These are phyloP conservation scores for Candida coquimbonensis DNA, from an alignment of 805 yeast genomes.

Conservation along the genomic window DNA sequence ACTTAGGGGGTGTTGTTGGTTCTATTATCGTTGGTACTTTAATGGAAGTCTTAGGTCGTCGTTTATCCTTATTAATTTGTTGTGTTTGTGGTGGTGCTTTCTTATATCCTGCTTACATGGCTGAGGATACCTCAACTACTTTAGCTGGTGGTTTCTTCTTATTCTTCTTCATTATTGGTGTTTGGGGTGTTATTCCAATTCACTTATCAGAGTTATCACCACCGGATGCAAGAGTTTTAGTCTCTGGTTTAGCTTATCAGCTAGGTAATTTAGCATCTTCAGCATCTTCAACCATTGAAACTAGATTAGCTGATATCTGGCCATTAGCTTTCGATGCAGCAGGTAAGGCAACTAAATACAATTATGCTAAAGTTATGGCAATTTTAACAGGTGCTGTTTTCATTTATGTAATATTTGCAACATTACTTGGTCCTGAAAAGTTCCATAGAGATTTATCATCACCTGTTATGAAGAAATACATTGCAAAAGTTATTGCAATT, in stretches of 20 bases:
- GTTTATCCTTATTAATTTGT: constrained; percentile 46
- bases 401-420: constrained; percentile 40
- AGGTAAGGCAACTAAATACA: constrained; percentile 25
- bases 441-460: constrained; percentile 31
- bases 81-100: constrained; percentile 53
- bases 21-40: constrained; percentile 52
- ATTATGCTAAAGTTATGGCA: constrained; percentile 67
- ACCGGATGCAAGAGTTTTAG: constrained; percentile 55
- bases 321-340: constrained; percentile 35
- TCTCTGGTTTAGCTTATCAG: constrained; percentile 60
- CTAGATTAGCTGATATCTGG: constrained; percentile 53
- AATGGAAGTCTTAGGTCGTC: constrained; percentile 56
- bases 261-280: constrained; percentile 68
- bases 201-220: constrained; percentile 62
- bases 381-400: constrained; percentile 64
- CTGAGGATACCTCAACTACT: constrained; percentile 31
- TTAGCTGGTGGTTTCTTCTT: constrained; percentile 58
- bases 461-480: constrained; percentile 26
- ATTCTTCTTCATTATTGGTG: constrained; percentile 62
- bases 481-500: constrained; percentile 17
- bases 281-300: constrained; percentile 66
- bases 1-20: constrained; percentile 61
- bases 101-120: constrained; percentile 52
- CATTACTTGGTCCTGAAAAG: constrained; percentile 54
- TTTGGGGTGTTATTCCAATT: constrained; percentile 68